Conservation (phyloP, 2,329 filamentous ascomycete species). For the Monilinia fructicola region DNA sequence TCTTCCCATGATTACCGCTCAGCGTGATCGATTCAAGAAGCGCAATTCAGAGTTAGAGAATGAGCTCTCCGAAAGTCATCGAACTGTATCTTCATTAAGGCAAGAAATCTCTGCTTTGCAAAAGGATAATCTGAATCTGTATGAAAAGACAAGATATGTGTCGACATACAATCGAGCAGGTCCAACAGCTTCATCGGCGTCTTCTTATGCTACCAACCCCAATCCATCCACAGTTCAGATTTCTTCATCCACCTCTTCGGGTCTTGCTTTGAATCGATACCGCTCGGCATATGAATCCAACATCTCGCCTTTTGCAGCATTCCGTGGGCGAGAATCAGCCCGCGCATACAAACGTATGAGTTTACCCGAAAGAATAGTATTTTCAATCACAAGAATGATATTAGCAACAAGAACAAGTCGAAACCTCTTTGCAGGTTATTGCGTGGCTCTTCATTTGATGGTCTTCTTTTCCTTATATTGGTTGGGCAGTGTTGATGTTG, state of each 20-base stretch:
- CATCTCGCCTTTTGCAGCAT: constrained; percentile 92
- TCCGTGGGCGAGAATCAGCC: constrained; percentile 88
- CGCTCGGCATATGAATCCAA: constrained; percentile 91
- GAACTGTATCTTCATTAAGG: constrained; percentile 77
- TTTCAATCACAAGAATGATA: constrained; percentile 87
- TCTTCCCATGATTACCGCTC: constrained; percentile 95
- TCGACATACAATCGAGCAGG: constrained; percentile 83
- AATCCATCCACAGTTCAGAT: constrained; percentile 72
- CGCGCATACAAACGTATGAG: constrained; percentile 92
- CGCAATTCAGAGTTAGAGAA: constrained; percentile 88
- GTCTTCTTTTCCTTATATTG: constrained; percentile 86
- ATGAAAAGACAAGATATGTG: constrained; percentile 96
- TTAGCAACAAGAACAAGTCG: constrained; percentile 85
- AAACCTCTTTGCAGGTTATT: constrained; percentile 92
- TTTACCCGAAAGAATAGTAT: constrained; percentile 83
- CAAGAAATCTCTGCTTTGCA: constrained; percentile 91
- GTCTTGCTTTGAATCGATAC: constrained; percentile 78
- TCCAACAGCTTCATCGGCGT: constrained; percentile 58
- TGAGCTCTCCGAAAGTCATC: constrained; percentile 82
- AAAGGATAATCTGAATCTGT: constrained; percentile 92
- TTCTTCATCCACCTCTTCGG: constrained; percentile 59
- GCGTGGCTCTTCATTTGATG: constrained; percentile 81
- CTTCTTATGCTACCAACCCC: constrained; percentile 67
- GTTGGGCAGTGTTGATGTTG: constrained; percentile 69
- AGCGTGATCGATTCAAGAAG: constrained; percentile 97